These are phyloP conservation scores for Circinella umbellata DNA, from an alignment of 371 early-diverging fungal species.

Conservation along the genomic window DNA sequence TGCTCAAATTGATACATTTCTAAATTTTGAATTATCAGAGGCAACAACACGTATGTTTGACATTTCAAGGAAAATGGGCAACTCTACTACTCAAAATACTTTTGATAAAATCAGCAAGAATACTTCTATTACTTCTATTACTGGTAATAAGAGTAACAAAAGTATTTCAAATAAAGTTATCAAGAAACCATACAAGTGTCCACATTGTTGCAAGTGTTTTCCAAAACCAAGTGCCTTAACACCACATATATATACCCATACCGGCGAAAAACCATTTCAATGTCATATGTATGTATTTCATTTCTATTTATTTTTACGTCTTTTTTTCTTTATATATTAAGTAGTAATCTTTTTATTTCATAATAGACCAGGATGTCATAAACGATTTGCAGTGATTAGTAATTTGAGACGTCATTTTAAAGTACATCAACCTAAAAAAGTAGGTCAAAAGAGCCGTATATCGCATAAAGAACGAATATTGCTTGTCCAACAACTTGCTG, in stretches of 20 bases:
- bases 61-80: too few species aligned
- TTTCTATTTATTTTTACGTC: too few species aligned
- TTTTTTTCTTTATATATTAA: too few species aligned
- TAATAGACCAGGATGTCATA: conserved; percentile 10
- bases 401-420: conserved; percentile 21
- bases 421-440: conserved; percentile 11
- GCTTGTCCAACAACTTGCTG: conserved; percentile 1
- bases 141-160: not conserved
- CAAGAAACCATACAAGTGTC: conserved; percentile 17
- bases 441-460: not conserved
- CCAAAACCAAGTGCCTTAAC: conserved; percentile 19
- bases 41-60: too few species aligned
- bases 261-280: conserved; percentile 23
- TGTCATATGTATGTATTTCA: conserved; percentile 17
- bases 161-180: not conserved
- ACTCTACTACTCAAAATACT: not conserved
- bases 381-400: conserved; percentile 16
- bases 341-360: not conserved
- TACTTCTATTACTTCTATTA: too few species aligned
- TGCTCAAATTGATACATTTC: too few species aligned
- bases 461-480: conserved; percentile 8
- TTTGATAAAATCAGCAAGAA: not conserved
- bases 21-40: too few species aligned
- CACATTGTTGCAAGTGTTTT: conserved; percentile 15
- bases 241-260: conserved; percentile 23